Evolutionary conservation across 257 asterid genomes (phyloP).

Genomic region (Hygrophila difformis): DNA sequence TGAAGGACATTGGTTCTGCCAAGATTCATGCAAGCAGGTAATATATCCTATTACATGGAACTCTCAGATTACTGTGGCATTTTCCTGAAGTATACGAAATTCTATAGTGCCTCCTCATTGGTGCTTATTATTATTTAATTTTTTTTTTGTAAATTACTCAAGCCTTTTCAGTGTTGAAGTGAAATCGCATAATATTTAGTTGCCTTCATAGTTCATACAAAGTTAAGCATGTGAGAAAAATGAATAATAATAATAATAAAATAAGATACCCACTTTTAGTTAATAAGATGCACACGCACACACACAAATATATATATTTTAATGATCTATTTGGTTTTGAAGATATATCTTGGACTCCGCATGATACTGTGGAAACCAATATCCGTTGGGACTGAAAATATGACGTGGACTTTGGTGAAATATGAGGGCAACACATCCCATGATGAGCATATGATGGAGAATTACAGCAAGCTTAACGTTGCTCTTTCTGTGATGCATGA

Average conservation of each 20-base stretch:
- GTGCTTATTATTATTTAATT: slow-evolving; percentile 6
- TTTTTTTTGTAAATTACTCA: neutral
- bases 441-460: slow-evolving; percentile 35
- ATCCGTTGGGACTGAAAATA: slow-evolving; percentile 38
- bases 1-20: slow-evolving; percentile 62
- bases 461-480: slow-evolving; percentile 53
- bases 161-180: neutral
- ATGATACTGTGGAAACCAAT: slow-evolving; percentile 46
- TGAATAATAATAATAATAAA: slow-evolving; percentile 1
- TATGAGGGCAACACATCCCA: slow-evolving; percentile 22
- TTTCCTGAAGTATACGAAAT: slow-evolving; percentile 4
- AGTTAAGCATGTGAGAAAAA: neutral
- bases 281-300: neutral
- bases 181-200: neutral
- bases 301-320: too few species aligned
- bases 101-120: slow-evolving; percentile 7
- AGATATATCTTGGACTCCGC: slow-evolving; percentile 61
- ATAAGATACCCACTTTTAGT: neutral
- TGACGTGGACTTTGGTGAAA: slow-evolving; percentile 71
- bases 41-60: neutral
- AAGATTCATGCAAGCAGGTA: slow-evolving; percentile 64
- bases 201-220: too few species aligned
- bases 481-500: slow-evolving; percentile 89
- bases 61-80: neutral
- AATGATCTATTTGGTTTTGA: too few species aligned